These are phyloP conservation scores for Artemisia tridentata DNA, from an alignment of 129 eudicot species.

Conservation along the genomic window DNA sequence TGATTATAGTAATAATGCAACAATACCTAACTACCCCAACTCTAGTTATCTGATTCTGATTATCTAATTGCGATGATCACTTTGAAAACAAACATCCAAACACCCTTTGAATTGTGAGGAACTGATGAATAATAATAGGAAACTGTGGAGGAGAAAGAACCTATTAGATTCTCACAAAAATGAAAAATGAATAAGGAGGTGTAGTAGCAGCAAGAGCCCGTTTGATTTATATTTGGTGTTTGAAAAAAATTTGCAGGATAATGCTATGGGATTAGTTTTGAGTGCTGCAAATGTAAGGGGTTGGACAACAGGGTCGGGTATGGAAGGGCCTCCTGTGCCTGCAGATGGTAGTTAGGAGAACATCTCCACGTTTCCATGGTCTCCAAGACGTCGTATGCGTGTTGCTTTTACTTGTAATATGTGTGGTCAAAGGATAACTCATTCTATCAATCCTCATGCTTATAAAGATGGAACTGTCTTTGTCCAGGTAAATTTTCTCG, in stretches of 20 bases:
- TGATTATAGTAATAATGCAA: too few species aligned
- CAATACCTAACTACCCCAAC: too few species aligned
- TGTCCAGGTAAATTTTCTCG: slow-evolving; percentile 61
- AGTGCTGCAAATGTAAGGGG: slow-evolving; percentile 89
- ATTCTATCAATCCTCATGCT: slow-evolving; percentile 94
- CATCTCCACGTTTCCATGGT: slow-evolving; percentile 5
- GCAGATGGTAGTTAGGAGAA: slow-evolving; percentile 24
- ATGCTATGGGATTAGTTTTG: slow-evolving; percentile 89
- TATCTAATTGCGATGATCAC: too few species aligned
- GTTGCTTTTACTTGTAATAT: slow-evolving; percentile 94
- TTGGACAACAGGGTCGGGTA: slow-evolving; percentile 72
- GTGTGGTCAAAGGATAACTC: slow-evolving; percentile 88
- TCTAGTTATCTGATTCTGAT: too few species aligned
- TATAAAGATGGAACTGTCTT: slow-evolving; percentile 96
- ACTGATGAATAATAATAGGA: too few species aligned
- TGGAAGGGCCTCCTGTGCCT: slow-evolving; percentile 35
- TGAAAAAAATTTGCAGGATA: slow-evolving; percentile 52
- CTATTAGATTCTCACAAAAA: too few species aligned
- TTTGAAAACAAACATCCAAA: too few species aligned
- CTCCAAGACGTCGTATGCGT: slow-evolving; percentile 87
- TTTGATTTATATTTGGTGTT: neutral
- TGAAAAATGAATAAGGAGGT: too few species aligned
- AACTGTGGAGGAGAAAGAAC: too few species aligned
- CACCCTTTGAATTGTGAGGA: too few species aligned
- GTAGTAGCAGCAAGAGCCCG: neutral